Evolutionary conservation across 1,284 basidiomycete species (phyloP), one percentile per base, ranked within the genome.

Genomic region (Kwoniella shivajii): DNA sequence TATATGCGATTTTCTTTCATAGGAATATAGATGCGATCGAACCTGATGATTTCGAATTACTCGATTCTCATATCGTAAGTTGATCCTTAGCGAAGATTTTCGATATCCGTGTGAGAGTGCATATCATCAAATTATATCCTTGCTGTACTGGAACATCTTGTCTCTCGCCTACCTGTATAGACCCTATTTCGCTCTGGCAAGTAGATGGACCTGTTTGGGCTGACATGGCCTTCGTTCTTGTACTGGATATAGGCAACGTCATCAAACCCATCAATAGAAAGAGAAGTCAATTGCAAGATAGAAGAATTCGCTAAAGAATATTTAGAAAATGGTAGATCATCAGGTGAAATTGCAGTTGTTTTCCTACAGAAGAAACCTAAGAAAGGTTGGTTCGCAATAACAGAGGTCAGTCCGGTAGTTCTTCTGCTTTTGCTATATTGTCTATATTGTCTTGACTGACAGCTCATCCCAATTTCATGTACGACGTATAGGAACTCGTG

Each of bases 331-430:
- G 57, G 66, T 48, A 47, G 18, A 50, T 63, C 18, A 31, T 24
- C 10, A 61, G 72, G 42, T 55, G 57, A 77, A 67, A 60, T 77
- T 16, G 75, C 73, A 2, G 65, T 75, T 31, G 67, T 76, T 14
- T 75, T 77, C 39, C 61, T 74, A 22, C 74, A 75, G 58, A 67
- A 70, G 38, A 67, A 64, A 61, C 66, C 71, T 24, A 66, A 67
- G 42, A 75, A 74, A 56, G 72, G 71, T 9, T 77, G 75, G 75
- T 77, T 77, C 50, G 72, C 73, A 2, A 61, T 74, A 5, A 74
- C 74, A 6, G 75, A 77, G 61, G 74, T 71, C 26, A 41, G 69
- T 58, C 2, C n/a, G n/a, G n/a, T n/a, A 10, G 44, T 24, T 0
- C 1, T 31, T 31, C 24, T 9, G 3, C 11, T 13, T 7, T n/a